Evolutionary conservation across 2,329 filamentous ascomycete genomes (phyloP).

Genomic region (Escovopsis weberi): DNA sequence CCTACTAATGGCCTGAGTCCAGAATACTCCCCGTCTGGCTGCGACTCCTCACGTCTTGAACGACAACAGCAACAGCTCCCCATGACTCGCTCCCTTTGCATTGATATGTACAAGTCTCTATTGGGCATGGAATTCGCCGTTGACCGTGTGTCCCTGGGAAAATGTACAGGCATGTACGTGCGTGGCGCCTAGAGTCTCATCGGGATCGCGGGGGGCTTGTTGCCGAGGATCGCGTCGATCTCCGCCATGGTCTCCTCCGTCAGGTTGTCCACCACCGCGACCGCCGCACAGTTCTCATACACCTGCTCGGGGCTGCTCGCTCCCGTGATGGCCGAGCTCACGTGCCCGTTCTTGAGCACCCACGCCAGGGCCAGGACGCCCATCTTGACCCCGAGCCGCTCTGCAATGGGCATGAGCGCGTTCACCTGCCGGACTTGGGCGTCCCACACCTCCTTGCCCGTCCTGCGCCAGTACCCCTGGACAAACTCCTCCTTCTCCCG

Average conservation of each 20-base stretch:
- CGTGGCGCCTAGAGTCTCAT: conserved; percentile 16
- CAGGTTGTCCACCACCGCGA: conserved; percentile 38
- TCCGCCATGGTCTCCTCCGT: conserved; percentile 43
- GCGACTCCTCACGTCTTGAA: too few relatives aligned
- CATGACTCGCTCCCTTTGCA: too few relatives aligned
- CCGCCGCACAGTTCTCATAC: conserved; percentile 41
- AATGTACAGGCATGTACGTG: neutral
- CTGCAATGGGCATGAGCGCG: conserved; percentile 46
- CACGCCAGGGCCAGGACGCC: conserved; percentile 44
- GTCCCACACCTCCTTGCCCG: conserved; percentile 38
- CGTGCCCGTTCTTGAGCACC: conserved; percentile 46
- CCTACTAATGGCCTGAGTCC: too few relatives aligned
- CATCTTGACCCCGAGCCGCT: conserved; percentile 45
- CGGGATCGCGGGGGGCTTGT: conserved; percentile 36
- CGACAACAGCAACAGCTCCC: too few relatives aligned
- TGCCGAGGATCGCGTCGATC: conserved; percentile 44
- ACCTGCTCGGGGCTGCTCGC: conserved; percentile 44
- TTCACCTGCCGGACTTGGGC: conserved; percentile 44
- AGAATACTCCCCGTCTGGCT: too few relatives aligned
- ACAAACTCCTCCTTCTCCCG: conserved; percentile 42
- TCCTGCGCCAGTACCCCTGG: conserved; percentile 35
- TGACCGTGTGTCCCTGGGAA: too few relatives aligned
- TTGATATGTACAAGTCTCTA: too few relatives aligned
- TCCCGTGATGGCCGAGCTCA: conserved; percentile 47
- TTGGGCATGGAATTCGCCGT: too few relatives aligned